Base-by-base conservation (phyloP, 345 rosid species). In the Kandelia obovata region DNA sequence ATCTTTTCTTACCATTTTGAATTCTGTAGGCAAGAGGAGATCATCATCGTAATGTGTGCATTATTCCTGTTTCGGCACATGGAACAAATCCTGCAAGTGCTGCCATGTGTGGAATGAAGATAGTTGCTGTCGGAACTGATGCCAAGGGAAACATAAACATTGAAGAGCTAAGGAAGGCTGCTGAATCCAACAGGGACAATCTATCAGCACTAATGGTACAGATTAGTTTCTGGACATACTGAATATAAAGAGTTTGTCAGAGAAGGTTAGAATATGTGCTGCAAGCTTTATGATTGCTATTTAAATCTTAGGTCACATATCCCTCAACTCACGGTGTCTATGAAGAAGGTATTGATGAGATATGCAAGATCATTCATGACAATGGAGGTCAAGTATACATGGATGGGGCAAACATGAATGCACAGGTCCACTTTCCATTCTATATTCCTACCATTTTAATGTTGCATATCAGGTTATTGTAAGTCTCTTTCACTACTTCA, bases 381-480 rank as follows among this genome's bases (percentile, higher is more conserved):
- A 92, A 95, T 71, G 99, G 99, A 78, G 99, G 97, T 68, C 98
- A 96, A 78, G 97, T 92, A 64, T 96, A 96, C 85, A 96, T 96
- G 99, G 99, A 96, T 71, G 99, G 99, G 21, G 98, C 98, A 55
- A 96, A 96, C 90, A 92, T 96, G 99, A 95, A 95, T 75, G 98
- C 97, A n/a, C 95, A 95, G 98, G 98, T 92, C 64, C 58, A 67
- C 66, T 51, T 75, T 62, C 25, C 52, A 17, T 59, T 39, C 57
- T 52, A 27, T 67, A 66, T 66, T 32, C 61, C 53, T 46, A 10
- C 64, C 13, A n/a, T 72, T 67, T 74, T 55, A 47, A 28, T 47
- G 21, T 27, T 43, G 52, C 5, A 11, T 56, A 34, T 9, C 5
- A 15, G 49, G 5, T 13, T 43, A 13, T 15, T 9, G 0, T 1